Conservation (phyloP, 352 stramenopile species). For the Globisporangium alternatum region DNA sequence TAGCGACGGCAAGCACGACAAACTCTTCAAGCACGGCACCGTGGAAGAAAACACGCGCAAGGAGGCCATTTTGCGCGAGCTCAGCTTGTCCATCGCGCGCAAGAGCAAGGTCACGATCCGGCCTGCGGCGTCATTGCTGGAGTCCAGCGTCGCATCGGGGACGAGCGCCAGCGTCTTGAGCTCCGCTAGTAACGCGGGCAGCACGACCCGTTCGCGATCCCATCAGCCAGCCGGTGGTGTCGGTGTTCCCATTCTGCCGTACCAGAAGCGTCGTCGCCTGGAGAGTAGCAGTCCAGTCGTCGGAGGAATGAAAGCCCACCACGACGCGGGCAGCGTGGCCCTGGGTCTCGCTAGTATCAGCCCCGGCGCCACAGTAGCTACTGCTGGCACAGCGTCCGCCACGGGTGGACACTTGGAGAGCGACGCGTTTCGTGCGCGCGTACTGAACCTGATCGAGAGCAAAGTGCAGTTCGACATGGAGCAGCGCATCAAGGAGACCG, state of each 20-base stretch:
- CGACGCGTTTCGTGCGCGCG: slow-evolving; percentile 51
- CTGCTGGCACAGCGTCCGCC: slow-evolving; percentile 11
- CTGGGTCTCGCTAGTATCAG: background rate
- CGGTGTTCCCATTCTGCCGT: background rate
- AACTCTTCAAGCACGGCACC: slow-evolving; percentile 78
- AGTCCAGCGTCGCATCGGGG: slow-evolving; percentile 20
- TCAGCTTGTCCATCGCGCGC: slow-evolving; percentile 44
- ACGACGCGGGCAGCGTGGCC: background rate
- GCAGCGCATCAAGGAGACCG: slow-evolving; percentile 68
- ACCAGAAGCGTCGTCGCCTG: slow-evolving; percentile 20
- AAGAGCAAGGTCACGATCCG: slow-evolving; percentile 43
- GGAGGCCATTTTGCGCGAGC: slow-evolving; percentile 58
- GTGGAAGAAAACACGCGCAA: slow-evolving; percentile 71
- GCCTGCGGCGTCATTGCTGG: slow-evolving; percentile 14
- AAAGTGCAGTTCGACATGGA: slow-evolving; percentile 86
- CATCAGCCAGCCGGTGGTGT: background rate
- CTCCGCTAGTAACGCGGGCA: background rate
- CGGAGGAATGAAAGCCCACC: slow-evolving; percentile 1
- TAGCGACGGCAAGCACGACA: slow-evolving; percentile 74
- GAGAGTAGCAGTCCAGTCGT: slow-evolving; percentile 3
- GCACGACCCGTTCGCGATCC: slow-evolving; percentile 2
- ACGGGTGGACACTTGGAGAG: slow-evolving; percentile 20
- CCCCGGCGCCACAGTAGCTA: background rate
- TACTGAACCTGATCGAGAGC: slow-evolving; percentile 73
- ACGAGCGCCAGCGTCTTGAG: background rate